Percentiles rank a stretch among this genome's conserved stretches.
Evolutionary conservation across 202 grass and related monocot genomes (phyloP).

Genomic region (Musa balbisiana): DNA sequence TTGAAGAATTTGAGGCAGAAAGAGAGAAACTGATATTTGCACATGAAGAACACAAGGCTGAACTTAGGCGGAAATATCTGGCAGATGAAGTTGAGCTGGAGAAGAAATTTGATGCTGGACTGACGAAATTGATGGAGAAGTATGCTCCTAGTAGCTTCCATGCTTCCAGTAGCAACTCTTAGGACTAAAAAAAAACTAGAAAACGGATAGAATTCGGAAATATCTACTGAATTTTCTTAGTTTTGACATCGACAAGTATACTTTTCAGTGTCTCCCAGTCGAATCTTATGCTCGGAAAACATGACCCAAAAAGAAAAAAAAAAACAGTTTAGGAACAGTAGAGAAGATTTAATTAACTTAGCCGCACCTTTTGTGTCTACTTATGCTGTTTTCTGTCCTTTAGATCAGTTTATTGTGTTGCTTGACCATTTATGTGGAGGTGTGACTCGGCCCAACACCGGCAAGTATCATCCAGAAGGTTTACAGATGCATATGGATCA

Average conservation of each 20-base stretch:
- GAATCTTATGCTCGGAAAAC: no score
- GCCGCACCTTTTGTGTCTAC: no score
- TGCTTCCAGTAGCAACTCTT: constrained; percentile 19
- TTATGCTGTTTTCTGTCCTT: no score
- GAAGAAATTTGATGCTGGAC: constrained; percentile 39
- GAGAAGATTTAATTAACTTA: neutral
- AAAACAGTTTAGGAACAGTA: no score
- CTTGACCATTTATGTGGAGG: no score
- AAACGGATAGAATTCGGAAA: neutral
- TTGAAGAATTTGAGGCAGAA: constrained; percentile 49
- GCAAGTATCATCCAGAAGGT: no score
- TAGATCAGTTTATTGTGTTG: no score
- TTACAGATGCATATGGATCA: no score
- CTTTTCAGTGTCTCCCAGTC: no score
- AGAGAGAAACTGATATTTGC: constrained; percentile 40
- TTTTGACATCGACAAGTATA: neutral
- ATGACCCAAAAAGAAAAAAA: neutral
- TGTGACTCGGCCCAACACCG: no score
- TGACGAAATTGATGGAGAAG: constrained; percentile 66
- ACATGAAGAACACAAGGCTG: constrained; percentile 47
- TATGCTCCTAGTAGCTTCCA: constrained; percentile 58
- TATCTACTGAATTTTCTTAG: neutral
- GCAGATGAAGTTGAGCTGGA: constrained; percentile 58
- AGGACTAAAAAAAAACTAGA: neutral
- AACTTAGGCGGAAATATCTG: constrained; percentile 52